Evolutionary conservation across 805 yeast genomes (phyloP), one percentile per base, ranked within the genome.

Genomic region (Cyberlindnera petersonii): DNA sequence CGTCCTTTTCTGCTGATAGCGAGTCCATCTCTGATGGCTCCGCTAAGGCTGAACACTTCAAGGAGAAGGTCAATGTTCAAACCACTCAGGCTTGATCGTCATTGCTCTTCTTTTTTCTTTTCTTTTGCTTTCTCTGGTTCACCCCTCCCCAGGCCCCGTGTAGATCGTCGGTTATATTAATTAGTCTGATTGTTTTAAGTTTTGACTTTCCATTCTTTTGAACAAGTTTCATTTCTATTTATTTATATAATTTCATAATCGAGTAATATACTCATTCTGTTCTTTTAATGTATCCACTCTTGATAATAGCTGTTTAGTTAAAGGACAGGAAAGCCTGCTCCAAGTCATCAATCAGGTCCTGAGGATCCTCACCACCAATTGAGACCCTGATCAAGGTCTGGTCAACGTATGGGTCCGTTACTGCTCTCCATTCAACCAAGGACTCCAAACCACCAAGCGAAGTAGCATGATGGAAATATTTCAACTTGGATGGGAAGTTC

Each of bases 381-480:
- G 95, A 84, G 6, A 89, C 64, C 60, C 97, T 73, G 28, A 89
- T 60, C 33, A 87, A 59, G 1, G 74, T 71, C 17, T 74, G 71
- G 16, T 73, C 66, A 11, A 79, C 82, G 4, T 63, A 48, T 2
- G 72, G 57, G 55, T 87, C 91, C 18, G 82, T 72, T 63, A 89
- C 55, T 0, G 86, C 81, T 56, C 96, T 76, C 95, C 96, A 87
- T 61, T 89, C 97, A 41, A 89, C 77, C 54, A 88, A 66, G 32
- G 94, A 82, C 62, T 91, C 97, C 11, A 84, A 86, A 17, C 97
- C 96, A 27, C 97, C 97, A 20, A 91, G 67, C 3, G 96, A 86
- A 1, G 96, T 88, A 4, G 96, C 95, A 62, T 89, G 98, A 50
- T 81, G 82, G 66, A 88, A 87, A 47, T 74, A 75, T 49, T 76